Conservation (phyloP, 805 yeast species). For the Kodamaea hsintzibuensis region DNA sequence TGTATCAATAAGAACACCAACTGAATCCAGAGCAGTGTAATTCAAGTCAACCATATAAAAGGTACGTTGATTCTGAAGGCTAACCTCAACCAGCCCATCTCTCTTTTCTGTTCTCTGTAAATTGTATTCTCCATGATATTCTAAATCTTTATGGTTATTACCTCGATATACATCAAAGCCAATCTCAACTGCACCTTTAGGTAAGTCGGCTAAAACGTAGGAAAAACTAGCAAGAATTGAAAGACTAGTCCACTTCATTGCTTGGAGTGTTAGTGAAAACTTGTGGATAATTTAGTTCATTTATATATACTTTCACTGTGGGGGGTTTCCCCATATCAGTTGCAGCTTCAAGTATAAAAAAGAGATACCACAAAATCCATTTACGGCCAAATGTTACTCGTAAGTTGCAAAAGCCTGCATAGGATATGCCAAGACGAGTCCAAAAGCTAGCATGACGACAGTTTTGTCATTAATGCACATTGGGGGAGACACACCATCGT, state of each 20-base stretch:
- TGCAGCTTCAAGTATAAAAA: too few relatives aligned
- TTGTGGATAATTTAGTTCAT: not conserved
- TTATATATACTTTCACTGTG: too few relatives aligned
- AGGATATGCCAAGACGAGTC: too few relatives aligned
- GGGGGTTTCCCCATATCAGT: too few relatives aligned
- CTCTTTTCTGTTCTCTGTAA: constrained; percentile 13
- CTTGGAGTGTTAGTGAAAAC: not conserved
- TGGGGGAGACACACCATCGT: too few relatives aligned
- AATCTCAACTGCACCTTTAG: constrained; percentile 9
- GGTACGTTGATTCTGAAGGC: constrained; percentile 23
- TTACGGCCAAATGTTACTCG: too few relatives aligned
- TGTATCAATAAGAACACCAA: constrained; percentile 54
- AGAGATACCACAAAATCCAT: too few relatives aligned
- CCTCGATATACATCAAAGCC: constrained; percentile 23
- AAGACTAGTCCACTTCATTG: not conserved
- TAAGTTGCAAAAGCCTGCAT: too few relatives aligned
- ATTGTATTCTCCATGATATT: not conserved
- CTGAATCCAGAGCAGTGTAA: constrained; percentile 27
- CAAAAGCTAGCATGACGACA: too few relatives aligned
- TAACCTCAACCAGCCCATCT: constrained; percentile 20
- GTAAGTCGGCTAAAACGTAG: not conserved
- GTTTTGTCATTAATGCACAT: too few relatives aligned
- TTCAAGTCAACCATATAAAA: constrained; percentile 28
- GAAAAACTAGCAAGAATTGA: not conserved
- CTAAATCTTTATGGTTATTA: constrained; percentile 2